These are phyloP conservation scores for Leccinum griseonigrum DNA, from an alignment of 1,284 basidiomycete species.

Conservation along the genomic window DNA sequence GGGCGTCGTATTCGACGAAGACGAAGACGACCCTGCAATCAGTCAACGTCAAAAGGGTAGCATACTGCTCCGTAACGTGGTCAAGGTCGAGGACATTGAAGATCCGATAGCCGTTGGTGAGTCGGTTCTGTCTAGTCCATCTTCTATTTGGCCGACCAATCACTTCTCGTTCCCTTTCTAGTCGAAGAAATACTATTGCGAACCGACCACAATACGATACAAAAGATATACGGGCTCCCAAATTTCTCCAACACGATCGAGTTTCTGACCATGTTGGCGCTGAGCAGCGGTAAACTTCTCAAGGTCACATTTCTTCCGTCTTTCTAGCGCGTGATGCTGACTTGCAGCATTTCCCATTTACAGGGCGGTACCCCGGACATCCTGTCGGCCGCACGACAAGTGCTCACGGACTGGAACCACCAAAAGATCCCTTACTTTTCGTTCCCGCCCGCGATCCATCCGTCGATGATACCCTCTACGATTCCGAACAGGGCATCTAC, in stretches of 20 bases:
- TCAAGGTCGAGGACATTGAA: slow-evolving; percentile 89
- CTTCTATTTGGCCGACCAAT: background rate
- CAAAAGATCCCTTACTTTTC: slow-evolving; percentile 94
- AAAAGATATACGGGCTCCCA: slow-evolving; percentile 83
- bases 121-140: slow-evolving; percentile 26
- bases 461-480: slow-evolving; percentile 65
- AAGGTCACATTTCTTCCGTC: slow-evolving; percentile 47
- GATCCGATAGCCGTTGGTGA: slow-evolving; percentile 87
- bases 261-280: slow-evolving; percentile 89
- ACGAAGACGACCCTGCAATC: slow-evolving; percentile 47
- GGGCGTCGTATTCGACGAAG: slow-evolving; percentile 90
- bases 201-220: slow-evolving; percentile 67
- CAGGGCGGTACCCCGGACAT: slow-evolving; percentile 93
- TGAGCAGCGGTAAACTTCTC: slow-evolving; percentile 80
- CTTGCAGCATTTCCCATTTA: background rate
- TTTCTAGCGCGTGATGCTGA: background rate
- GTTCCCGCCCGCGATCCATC: slow-evolving; percentile 73
- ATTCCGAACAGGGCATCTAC: slow-evolving; percentile 31
- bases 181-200: slow-evolving; percentile 83
- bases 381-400: slow-evolving; percentile 76
- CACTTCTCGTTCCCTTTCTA: slow-evolving; percentile 26
- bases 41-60: slow-evolving; percentile 60
- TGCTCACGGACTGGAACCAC: slow-evolving; percentile 95
- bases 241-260: slow-evolving; percentile 71
- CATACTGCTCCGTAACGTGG: slow-evolving; percentile 83